These are phyloP conservation scores for Linum tenue DNA, from an alignment of 345 rosid species.

Conservation along the genomic window DNA sequence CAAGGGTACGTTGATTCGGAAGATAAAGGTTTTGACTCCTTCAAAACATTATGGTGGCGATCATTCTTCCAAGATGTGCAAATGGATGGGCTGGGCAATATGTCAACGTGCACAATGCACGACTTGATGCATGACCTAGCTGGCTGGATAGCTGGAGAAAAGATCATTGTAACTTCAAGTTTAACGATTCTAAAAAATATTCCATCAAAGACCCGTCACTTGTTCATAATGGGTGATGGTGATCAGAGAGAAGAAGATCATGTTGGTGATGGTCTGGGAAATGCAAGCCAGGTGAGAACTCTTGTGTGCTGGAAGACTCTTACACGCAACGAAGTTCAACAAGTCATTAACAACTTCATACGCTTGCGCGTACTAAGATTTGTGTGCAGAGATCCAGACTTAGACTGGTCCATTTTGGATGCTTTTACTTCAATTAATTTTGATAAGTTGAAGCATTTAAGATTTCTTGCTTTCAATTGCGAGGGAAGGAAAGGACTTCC, in stretches of 20 bases:
- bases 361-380: neutral
- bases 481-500: neutral
- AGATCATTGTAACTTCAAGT: neutral
- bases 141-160: neutral
- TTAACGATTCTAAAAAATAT: too few relatives aligned
- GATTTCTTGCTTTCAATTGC: neutral
- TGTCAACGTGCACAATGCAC: neutral
- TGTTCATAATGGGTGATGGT: too few relatives aligned
- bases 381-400: neutral
- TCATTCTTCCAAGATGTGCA: neutral
- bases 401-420: neutral
- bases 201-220: neutral
- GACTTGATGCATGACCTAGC: neutral
- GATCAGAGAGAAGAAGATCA: neutral
- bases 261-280: neutral
- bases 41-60: neutral
- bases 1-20: neutral
- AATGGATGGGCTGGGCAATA: neutral
- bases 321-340: neutral
- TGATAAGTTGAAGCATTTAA: neutral
- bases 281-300: neutral
- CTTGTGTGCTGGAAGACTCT: neutral
- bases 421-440: neutral
- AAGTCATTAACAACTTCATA: neutral
- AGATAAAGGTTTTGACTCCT: neutral